A percentile compares a stretch with the other conserved stretches of the same genome.
Evolutionary conservation across 345 rosid species (phyloP).

Genomic region (Psidium guajava): DNA sequence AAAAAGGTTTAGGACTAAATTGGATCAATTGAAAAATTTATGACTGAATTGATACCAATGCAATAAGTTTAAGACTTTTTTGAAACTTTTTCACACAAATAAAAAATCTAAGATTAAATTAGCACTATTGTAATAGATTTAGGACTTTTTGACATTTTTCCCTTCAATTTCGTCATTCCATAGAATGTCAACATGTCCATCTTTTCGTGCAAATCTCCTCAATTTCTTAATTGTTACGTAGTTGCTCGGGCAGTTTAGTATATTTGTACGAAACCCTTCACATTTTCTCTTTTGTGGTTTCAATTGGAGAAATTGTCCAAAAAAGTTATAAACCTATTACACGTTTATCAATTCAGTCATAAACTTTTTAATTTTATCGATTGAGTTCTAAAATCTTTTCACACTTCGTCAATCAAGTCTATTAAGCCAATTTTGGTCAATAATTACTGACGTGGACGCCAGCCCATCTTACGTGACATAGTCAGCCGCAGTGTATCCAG

Average conservation of each 20-base stretch:
- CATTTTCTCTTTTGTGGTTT: not conserved
- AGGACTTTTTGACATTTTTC: no score
- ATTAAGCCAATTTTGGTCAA: no score
- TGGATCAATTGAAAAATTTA: fast-evolving
- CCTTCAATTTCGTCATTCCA: not conserved
- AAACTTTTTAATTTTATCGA: no score
- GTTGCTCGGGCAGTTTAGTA: not conserved
- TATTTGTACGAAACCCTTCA: not conserved
- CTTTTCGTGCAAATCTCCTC: not conserved
- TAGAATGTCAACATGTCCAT: not conserved
- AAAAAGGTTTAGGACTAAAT: not conserved
- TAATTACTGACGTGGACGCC: no score
- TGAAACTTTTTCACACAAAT: not conserved
- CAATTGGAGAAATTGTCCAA: not conserved
- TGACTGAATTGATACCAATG: fast-evolving
- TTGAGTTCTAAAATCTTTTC: no score
- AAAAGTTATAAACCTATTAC: no score
- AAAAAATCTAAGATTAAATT: no score
- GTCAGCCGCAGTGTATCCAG: no score
- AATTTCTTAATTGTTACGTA: not conserved
- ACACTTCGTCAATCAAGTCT: no score
- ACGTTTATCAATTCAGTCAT: no score
- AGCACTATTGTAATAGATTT: no score
- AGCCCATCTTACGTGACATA: no score
- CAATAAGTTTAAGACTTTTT: fast-evolving